Conservation (phyloP, 805 yeast species). For the Saccharomycopsis sp. region DNA sequence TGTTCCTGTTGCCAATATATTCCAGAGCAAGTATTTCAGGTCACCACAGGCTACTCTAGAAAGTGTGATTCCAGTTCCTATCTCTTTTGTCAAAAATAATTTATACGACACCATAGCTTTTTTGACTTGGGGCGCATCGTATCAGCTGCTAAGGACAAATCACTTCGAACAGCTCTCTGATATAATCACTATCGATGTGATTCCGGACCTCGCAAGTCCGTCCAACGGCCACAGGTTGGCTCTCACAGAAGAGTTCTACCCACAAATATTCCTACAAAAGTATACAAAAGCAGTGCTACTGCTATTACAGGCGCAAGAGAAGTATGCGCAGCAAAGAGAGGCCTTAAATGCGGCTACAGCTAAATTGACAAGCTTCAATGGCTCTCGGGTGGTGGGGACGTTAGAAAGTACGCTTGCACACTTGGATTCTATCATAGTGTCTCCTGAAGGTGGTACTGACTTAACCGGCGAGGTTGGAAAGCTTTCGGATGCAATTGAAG, state of each 20-base stretch:
- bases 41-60: neutral
- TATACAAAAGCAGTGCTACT: slow-evolving; percentile 3
- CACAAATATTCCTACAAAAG: slow-evolving; percentile 14
- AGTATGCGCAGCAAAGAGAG: neutral
- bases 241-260: slow-evolving; percentile 14
- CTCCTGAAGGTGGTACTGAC: neutral
- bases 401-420: slow-evolving; percentile 3
- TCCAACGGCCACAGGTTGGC: neutral
- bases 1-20: neutral
- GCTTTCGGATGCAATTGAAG: neutral
- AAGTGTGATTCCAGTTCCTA: neutral
- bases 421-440: neutral
- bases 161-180: slow-evolving; percentile 6
- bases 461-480: neutral
- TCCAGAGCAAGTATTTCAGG: neutral
- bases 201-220: neutral
- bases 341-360: neutral
- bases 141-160: neutral
- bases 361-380: slow-evolving; percentile 6
- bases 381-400: slow-evolving; percentile 7
- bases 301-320: slow-evolving; percentile 1
- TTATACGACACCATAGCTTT: slow-evolving; percentile 9
- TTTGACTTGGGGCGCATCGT: slow-evolving; percentile 7
- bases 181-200: slow-evolving; percentile 10
- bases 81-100: neutral